A percentile compares a stretch with the other conserved stretches of the same genome.
phyloP scores from a whole-genome alignment of 306 rosid species.

The Prunus padus region DNA sequence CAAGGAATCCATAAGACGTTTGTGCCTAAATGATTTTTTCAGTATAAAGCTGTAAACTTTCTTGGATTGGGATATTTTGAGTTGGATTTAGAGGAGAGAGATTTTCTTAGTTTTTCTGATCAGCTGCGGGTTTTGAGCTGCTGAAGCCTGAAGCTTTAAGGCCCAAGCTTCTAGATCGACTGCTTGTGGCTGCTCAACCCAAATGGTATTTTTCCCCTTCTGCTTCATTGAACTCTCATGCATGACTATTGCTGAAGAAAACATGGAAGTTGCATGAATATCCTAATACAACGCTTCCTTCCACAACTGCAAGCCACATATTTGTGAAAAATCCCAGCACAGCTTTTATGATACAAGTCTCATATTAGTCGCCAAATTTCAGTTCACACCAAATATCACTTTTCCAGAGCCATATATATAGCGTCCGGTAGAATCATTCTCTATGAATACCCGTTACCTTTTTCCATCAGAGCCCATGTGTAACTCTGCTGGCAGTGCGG shows the following conservation, averaged over 20 bases:
- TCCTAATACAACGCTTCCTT: neutral
- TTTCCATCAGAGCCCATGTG: slow-evolving; percentile 36
- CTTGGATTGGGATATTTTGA: neutral
- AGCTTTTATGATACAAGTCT: slow-evolving; percentile 19
- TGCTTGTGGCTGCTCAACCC: slow-evolving; percentile 25
- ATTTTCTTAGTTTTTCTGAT: neutral
- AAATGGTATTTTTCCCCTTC: slow-evolving; percentile 29
- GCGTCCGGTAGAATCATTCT: slow-evolving; percentile 7
- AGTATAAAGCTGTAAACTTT: neutral
- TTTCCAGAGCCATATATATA: neutral
- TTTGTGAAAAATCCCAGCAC: slow-evolving; percentile 19
- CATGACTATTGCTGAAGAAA: slow-evolving; percentile 4
- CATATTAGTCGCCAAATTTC: slow-evolving; percentile 12
- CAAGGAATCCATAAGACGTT: too few relatives aligned
- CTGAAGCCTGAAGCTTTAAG: slow-evolving; percentile 15
- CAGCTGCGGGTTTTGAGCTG: neutral
- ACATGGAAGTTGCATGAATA: slow-evolving; percentile 16
- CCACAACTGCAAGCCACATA: slow-evolving; percentile 6
- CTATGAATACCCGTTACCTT: slow-evolving; percentile 47
- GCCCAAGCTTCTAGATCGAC: slow-evolving; percentile 11
- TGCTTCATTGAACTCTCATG: slow-evolving; percentile 19
- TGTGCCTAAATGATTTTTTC: too few relatives aligned
- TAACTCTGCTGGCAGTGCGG: slow-evolving; percentile 32
- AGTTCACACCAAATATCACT: slow-evolving; percentile 16
- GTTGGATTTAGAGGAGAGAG: neutral